Conservation (phyloP, 106 monocot species). For the Allium sativum region DNA sequence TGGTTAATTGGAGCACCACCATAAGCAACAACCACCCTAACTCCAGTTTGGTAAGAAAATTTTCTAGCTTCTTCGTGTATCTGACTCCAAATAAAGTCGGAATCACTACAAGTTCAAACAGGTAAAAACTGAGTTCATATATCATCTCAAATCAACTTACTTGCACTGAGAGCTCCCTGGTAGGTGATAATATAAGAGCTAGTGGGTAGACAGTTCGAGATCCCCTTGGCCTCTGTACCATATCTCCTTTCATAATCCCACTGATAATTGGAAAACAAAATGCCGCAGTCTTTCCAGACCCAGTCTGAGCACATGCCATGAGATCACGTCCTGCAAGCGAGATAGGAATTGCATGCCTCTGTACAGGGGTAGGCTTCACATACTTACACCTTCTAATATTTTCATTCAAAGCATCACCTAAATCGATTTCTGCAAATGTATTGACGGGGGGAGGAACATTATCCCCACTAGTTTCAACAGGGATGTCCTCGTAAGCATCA, state of each 20-base stretch:
- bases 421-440: constrained; percentile 89
- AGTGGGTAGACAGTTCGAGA: constrained; percentile 48
- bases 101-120: not conserved
- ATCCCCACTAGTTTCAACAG: constrained; percentile 75
- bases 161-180: constrained; percentile 75
- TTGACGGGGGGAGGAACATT: constrained; percentile 74
- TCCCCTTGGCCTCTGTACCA: constrained; percentile 34
- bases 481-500: constrained; percentile 94
- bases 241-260: constrained; percentile 57
- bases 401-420: constrained; percentile 67
- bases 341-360: constrained; percentile 89
- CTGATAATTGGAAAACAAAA: constrained; percentile 97
- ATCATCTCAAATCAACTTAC: constrained; percentile 23
- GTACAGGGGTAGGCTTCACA: constrained; percentile 86
- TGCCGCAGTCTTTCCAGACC: constrained; percentile 94
- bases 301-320: constrained; percentile 99
- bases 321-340: constrained; percentile 75
- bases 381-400: constrained; percentile 91
- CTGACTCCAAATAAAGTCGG: constrained; percentile 14
- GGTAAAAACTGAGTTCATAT: not conserved
- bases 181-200: constrained; percentile 80
- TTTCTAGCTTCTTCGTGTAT: constrained; percentile 74
- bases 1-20: constrained; percentile 66
- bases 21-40: constrained; percentile 67
- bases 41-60: constrained; percentile 75